Evolutionary conservation across 805 yeast species (phyloP).

Genomic region (Wickerhamomyces mucosus): DNA sequence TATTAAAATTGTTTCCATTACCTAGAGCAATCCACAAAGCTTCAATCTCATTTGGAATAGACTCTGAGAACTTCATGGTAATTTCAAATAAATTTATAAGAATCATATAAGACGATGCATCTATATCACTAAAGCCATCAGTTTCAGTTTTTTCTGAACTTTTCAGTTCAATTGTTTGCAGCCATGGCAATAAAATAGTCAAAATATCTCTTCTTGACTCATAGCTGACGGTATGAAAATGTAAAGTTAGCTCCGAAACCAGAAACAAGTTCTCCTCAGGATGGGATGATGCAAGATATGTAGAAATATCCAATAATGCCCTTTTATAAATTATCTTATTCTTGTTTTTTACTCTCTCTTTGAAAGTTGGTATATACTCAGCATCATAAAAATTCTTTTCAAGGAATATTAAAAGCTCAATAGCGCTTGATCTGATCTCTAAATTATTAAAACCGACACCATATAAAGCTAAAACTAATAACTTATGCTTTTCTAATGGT

Average conservation of each 20-base stretch:
- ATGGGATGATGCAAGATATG: slow-evolving; percentile 53
- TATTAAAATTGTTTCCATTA: slow-evolving; percentile 53
- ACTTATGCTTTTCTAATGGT: slow-evolving; percentile 49
- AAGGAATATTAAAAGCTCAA: slow-evolving; percentile 54
- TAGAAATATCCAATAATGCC: slow-evolving; percentile 72
- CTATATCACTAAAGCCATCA: slow-evolving; percentile 24
- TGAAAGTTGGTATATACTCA: slow-evolving; percentile 44
- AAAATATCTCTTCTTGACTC: slow-evolving; percentile 68
- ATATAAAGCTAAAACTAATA: slow-evolving; percentile 66
- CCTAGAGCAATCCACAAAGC: slow-evolving; percentile 96
- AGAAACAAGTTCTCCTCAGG: slow-evolving; percentile 52
- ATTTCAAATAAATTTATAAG: slow-evolving; percentile 75
- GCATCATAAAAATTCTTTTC: slow-evolving; percentile 53
- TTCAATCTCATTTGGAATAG: slow-evolving; percentile 79
- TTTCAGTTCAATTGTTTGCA: slow-evolving; percentile 68
- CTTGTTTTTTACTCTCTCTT: slow-evolving; percentile 62
- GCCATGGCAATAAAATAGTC: slow-evolving; percentile 83
- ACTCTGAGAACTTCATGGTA: slow-evolving; percentile 66
- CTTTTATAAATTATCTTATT: slow-evolving; percentile 82
- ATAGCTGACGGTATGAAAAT: slow-evolving; percentile 49
- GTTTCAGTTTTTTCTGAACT: slow-evolving; percentile 19
- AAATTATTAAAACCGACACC: slow-evolving; percentile 67
- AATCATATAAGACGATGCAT: slow-evolving; percentile 49
- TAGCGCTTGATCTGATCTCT: slow-evolving; percentile 64
- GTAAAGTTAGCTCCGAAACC: slow-evolving; percentile 64